Conservation (phyloP, 495 filamentous ascomycete genomes). For the Delitschia confertaspora region DNA sequence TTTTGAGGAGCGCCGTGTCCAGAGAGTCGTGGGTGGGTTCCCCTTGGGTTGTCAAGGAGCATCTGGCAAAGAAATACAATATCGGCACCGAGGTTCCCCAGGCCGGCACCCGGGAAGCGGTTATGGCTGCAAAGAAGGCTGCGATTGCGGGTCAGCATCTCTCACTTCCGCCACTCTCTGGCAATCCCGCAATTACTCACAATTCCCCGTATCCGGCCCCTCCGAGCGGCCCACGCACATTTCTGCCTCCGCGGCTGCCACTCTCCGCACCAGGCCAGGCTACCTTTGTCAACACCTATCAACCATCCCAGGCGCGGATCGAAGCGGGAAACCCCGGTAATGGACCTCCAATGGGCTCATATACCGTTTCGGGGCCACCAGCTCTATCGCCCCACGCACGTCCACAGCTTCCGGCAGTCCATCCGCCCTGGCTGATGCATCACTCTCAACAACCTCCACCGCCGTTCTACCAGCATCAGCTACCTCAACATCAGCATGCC, state of each 20-base stretch:
- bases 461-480: too few species aligned
- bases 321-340: conserved; percentile 2
- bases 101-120: conserved; percentile 45
- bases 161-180: too few species aligned
- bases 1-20: conserved; percentile 88
- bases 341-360: not conserved
- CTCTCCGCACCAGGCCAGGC: conserved; percentile 34
- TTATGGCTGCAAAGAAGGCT: conserved; percentile 21
- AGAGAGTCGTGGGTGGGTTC: conserved; percentile 89
- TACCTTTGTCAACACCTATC: conserved; percentile 40
- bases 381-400: too few species aligned
- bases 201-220: too few species aligned
- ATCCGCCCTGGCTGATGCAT: too few species aligned
- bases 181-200: too few species aligned
- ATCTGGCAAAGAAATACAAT: conserved; percentile 72
- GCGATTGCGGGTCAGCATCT: conserved; percentile 10
- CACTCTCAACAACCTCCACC: too few species aligned
- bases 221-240: too few species aligned
- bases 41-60: conserved; percentile 87
- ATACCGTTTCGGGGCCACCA: not conserved
- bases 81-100: conserved; percentile 78
- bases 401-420: too few species aligned
- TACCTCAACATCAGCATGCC: too few species aligned
- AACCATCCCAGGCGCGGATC: not conserved
- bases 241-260: too few species aligned